Conservation (phyloP, 139 green algal species). For the Volvox reticuliferus region DNA sequence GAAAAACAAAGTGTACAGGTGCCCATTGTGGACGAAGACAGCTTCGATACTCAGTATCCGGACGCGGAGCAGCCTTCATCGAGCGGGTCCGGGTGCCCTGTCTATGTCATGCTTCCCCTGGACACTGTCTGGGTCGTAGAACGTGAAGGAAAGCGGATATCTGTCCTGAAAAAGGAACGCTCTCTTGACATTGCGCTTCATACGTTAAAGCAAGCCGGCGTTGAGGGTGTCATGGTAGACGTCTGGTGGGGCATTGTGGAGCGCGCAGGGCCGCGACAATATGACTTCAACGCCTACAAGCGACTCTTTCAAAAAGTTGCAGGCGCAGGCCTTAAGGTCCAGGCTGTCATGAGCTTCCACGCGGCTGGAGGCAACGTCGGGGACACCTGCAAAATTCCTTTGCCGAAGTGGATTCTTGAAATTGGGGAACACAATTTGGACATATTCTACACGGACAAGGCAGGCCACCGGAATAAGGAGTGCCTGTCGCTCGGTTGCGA, state of each 20-base stretch:
- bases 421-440: conserved; percentile 91
- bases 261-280: conserved; percentile 75
- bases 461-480: conserved; percentile 90
- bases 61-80: conserved; percentile 34
- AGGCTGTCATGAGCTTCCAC: conserved; percentile 96
- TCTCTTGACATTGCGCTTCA: conserved; percentile 86
- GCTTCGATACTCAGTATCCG: conserved; percentile 49
- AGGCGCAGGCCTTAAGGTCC: conserved; percentile 67
- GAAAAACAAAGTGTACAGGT: conserved; percentile 52
- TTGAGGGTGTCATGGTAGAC: conserved; percentile 95
- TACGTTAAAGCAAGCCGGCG: conserved; percentile 86
- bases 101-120: conserved; percentile 99
- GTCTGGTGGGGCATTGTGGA: conserved; percentile 95
- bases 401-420: conserved; percentile 96
- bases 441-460: conserved; percentile 96
- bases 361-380: conserved; percentile 93
- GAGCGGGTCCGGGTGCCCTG: conserved; percentile 74
- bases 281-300: conserved; percentile 92
- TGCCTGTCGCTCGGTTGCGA: conserved; percentile 96
- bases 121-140: conserved; percentile 97
- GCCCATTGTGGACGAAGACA: conserved; percentile 54
- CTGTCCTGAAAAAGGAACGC: conserved; percentile 88
- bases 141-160: conserved; percentile 73
- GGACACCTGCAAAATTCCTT: conserved; percentile 92
- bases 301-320: conserved; percentile 73